Evolutionary conservation across 164 flowering plant genomes (phyloP), one percentile per base, ranked within the genome.

Genomic region (Umbilicus rupestris): DNA sequence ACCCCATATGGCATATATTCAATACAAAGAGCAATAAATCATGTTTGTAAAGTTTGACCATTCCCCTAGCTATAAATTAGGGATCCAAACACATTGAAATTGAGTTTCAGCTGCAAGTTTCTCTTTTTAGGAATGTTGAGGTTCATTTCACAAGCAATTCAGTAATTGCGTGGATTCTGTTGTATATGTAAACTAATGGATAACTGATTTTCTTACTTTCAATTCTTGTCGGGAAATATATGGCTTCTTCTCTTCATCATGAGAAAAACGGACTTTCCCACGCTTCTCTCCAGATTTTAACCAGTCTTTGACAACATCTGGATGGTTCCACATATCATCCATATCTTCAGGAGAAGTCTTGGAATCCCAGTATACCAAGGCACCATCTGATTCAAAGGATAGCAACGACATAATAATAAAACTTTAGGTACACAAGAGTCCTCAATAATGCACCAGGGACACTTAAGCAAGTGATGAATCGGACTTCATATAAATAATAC

Each of bases 301-400:
- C 98, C 98, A 92, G 71, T 85, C 98, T 71, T 79, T 87, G 37
- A 58, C 66, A 37, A 90, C 84, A 57, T 68, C 77, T 41, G 87
- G 79, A 75, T 78, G 76, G 69, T 71, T 86, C 97, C 97, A 92
- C 84, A 92, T 77, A 64, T 78, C 85, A 65, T 82, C 87, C 98
- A 92, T 87, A 77, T 92, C 92, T 75, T 87, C 96, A 3, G 79
- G 71, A 33, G 94, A 87, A 65, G 78, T 79, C 77, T 82, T 81
- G 7, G 85, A 76, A 59, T 92, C 98, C 98, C 98, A 92, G 66
- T 73, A 84, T 66, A 67, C 70, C 68, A 73, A 66, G 3, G 20
- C 64, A 71, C 70, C 74, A 72, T 71, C 84, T 82, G 75, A 66
- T 3, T 60, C 69, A 41, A 26, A 39, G 17, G 7, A 24, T 16